Base-by-base conservation (phyloP, 2,329 filamentous ascomycete genomes). In the Fonsecaea erecta region DNA sequence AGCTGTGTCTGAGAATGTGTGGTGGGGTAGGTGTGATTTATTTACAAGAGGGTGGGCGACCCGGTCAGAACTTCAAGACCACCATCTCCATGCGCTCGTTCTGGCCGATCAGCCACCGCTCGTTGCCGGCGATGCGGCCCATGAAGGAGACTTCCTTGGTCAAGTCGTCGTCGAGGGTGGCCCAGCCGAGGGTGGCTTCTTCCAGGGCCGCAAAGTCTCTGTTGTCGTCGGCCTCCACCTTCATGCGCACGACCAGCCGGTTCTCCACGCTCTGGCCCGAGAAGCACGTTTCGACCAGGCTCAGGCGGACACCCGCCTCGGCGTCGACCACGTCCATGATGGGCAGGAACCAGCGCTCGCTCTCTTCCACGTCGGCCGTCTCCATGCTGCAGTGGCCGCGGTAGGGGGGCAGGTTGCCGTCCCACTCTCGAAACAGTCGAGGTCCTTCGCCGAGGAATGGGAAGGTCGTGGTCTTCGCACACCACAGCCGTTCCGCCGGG, bases 81-180 rank as follows among this genome's bases (percentile, higher is more conserved):
- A 85, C 84, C 52, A 89, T 73, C 65, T 81, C 79, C 34, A 83
- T 79, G 8, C 77, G 72, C 1, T 69, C 67, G 71, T 86, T 86
- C 75, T 88, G 84, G 0, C 87, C 86, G 11, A 89, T 74, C n/a
- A 89, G 60, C 81, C 86, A 88, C 61, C 84, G 75, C 74, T 89
- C 86, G 66, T 87, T 84, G 1, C 86, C 87, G 37, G 76, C 81
- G 16, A 89, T 84, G 65, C 79, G 79, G 0, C 84, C 86, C 70
- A 81, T 84, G 1, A 73, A 80, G 53, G 85, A 75, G 35, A 89
- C 72, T 71, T 84, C 77, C 21, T 73, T 72, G 77, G 83, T 84
- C 57, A 84, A 74, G 7, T 63, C 57, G 30, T 73, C 70, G 26
- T 72, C 70, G 46, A 77, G 52, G 3, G 72, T 74, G 26, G 55